Conservation (phyloP, 208 protist genomes). For the Trypanosoma mega region DNA sequence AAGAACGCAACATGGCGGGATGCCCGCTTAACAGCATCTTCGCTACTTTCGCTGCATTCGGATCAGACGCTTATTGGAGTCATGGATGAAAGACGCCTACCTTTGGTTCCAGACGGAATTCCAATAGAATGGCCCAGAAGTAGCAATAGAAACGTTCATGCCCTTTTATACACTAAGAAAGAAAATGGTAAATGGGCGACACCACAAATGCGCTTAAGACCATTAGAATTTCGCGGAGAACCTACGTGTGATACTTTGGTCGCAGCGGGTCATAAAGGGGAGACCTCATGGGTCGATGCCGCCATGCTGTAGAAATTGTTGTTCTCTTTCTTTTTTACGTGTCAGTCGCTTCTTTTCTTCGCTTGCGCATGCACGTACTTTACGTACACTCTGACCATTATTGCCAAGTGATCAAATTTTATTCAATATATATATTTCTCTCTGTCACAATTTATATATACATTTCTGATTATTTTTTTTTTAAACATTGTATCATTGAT, state of each 20-base stretch:
- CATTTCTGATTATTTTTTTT: too few relatives aligned
- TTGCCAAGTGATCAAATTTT: too few relatives aligned
- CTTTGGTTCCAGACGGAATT: background rate
- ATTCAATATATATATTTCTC: too few relatives aligned
- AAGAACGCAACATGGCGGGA: slow-evolving; percentile 18
- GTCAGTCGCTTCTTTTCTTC: too few relatives aligned
- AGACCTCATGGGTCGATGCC: too few relatives aligned
- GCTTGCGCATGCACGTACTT: too few relatives aligned
- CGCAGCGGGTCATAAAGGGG: too few relatives aligned
- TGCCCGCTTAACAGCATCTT: slow-evolving; percentile 16
- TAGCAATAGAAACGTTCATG: background rate
- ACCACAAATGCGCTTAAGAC: background rate
- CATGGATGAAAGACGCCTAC: background rate
- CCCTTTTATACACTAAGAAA: background rate
- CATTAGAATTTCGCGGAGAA: background rate
- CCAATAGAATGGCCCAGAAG: slow-evolving; percentile 9
- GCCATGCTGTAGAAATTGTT: too few relatives aligned
- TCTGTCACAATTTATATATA: too few relatives aligned
- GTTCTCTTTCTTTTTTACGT: too few relatives aligned
- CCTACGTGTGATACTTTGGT: background rate
- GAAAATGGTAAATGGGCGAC: slow-evolving; percentile 3
- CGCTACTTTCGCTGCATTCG: slow-evolving; percentile 12
- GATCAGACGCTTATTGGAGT: background rate
- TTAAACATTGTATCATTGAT: too few relatives aligned
- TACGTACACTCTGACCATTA: too few relatives aligned